phyloP scores from a whole-genome alignment of 371 early-diverging fungal species.

The Batkoa obscura region DNA sequence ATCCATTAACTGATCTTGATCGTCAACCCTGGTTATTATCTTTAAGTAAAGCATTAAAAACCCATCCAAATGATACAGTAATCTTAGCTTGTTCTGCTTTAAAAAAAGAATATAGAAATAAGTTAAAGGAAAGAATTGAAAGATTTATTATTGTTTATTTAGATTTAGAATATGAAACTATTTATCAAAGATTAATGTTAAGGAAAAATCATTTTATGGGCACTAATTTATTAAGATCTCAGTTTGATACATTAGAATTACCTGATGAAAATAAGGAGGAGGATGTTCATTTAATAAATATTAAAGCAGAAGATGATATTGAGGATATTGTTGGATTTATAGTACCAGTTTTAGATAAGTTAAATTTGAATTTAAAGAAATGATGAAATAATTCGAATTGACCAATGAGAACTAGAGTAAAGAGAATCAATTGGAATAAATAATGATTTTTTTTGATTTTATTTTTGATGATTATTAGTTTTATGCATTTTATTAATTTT shows the following conservation, averaged over 20 bases:
- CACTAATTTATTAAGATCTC: background rate
- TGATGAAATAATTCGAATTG: too few relatives aligned
- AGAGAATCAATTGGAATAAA: too few relatives aligned
- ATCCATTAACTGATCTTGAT: background rate
- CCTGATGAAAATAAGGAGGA: background rate
- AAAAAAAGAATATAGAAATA: background rate
- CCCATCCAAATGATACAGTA: background rate
- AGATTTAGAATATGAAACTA: background rate
- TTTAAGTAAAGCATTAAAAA: background rate
- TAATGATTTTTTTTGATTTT: too few relatives aligned
- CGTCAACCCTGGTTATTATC: background rate
- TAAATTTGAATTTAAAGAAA: too few relatives aligned
- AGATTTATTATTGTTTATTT: background rate
- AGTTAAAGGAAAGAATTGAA: too few relatives aligned
- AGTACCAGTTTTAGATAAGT: too few relatives aligned
- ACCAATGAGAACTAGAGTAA: too few relatives aligned
- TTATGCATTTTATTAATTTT: too few relatives aligned
- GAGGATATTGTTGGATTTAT: too few relatives aligned
- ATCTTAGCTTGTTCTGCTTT: slow-evolving; percentile 1
- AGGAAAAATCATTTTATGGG: background rate
- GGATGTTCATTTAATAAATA: too few relatives aligned
- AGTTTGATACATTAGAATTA: background rate
- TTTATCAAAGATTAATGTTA: background rate
- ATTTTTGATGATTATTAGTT: too few relatives aligned
- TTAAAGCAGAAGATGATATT: too few relatives aligned